phyloP scores from a whole-genome alignment of 495 filamentous ascomycete species.

The Bacidia rubella region DNA sequence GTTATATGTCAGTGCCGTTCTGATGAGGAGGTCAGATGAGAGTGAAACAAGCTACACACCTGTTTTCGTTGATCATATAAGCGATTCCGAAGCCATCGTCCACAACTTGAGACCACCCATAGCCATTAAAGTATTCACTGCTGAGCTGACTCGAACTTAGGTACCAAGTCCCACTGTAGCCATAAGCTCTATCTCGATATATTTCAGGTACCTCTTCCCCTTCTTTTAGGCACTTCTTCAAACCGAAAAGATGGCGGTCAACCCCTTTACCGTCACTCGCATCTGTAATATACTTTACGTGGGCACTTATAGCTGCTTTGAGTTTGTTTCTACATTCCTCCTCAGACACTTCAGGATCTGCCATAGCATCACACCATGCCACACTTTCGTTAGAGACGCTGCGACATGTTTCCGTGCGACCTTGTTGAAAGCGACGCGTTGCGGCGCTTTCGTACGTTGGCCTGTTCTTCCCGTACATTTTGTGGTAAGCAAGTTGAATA shows the following conservation, averaged over 20 bases:
- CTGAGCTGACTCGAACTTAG: constrained; percentile 79
- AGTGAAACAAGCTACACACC: constrained; percentile 23
- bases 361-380: constrained; percentile 81
- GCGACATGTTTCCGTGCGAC: constrained; percentile 92
- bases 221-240: constrained; percentile 78
- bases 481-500: constrained; percentile 97
- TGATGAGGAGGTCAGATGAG: neutral
- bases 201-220: constrained; percentile 71
- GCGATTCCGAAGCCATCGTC: constrained; percentile 95
- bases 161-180: constrained; percentile 81
- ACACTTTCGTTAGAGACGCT: constrained; percentile 83
- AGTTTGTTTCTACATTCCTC: constrained; percentile 59
- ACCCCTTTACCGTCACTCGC: constrained; percentile 88
- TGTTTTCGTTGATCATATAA: constrained; percentile 99
- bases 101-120: constrained; percentile 98
- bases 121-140: constrained; percentile 96
- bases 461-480: constrained; percentile 97
- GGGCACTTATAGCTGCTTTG: constrained; percentile 64
- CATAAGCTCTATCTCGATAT: constrained; percentile 74
- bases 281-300: constrained; percentile 79
- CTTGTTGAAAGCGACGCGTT: constrained; percentile 86
- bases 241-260: constrained; percentile 89
- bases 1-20: constrained; percentile 10
- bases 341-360: constrained; percentile 44
- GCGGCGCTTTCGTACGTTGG: constrained; percentile 97